Evolutionary conservation across 768 basidiomycete genomes (phyloP).

Genomic region (Amyloporia xantha): DNA sequence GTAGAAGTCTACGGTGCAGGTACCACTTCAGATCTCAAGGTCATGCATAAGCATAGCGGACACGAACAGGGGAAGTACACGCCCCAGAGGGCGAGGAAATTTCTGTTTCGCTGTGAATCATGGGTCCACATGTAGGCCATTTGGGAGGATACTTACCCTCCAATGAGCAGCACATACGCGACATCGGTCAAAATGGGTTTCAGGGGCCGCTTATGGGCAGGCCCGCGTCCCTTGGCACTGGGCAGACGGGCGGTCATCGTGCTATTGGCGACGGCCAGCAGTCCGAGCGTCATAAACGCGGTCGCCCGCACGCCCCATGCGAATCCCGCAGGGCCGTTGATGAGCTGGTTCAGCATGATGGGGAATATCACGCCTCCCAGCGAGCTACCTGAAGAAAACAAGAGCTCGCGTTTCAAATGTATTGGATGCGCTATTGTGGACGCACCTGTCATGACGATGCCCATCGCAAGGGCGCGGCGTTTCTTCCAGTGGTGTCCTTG

Average conservation of each 20-base stretch:
- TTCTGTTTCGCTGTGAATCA: not conserved
- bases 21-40: not conserved
- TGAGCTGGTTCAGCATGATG: slow-evolving; percentile 27
- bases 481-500: slow-evolving; percentile 41
- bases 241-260: slow-evolving; percentile 14
- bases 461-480: slow-evolving; percentile 30
- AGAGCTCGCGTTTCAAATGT: not conserved
- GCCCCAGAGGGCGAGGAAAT: slow-evolving; percentile 8
- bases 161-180: slow-evolving; percentile 8
- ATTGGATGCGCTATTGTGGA: not conserved
- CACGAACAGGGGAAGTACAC: slow-evolving; percentile 14
- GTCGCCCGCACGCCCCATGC: slow-evolving; percentile 33
- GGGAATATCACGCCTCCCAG: slow-evolving; percentile 29
- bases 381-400: not conserved
- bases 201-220: not conserved
- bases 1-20: slow-evolving; percentile 11
- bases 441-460: slow-evolving; percentile 22
- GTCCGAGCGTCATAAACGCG: slow-evolving; percentile 14
- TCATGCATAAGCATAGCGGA: not conserved
- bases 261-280: slow-evolving; percentile 12
- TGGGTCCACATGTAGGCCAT: not conserved
- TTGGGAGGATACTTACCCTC: slow-evolving; percentile 5
- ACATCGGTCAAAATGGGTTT: slow-evolving; percentile 11
- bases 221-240: not conserved
- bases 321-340: slow-evolving; percentile 29